Percentiles rank a stretch among this genome's conserved stretches.
These are phyloP conservation scores for Zanthoxylum bungeanum DNA, from an alignment of 345 rosid species.

Conservation along the genomic window DNA sequence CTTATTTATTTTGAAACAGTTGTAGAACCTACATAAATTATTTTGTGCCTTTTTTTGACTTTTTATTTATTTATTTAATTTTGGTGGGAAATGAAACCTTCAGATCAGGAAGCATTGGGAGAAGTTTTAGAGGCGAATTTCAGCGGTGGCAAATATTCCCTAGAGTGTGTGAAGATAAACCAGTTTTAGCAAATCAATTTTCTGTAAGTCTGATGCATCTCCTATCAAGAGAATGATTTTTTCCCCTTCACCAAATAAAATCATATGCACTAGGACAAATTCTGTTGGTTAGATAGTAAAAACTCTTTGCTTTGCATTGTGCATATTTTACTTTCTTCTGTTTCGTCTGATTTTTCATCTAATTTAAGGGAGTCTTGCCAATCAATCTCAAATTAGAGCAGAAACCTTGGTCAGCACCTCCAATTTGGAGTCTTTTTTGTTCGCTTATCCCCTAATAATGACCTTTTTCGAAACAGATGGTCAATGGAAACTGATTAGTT, in stretches of 20 bases:
- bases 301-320: not conserved
- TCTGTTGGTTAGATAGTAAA: not conserved
- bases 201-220: conserved; percentile 63
- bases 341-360: not conserved
- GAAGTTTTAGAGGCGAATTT: conserved; percentile 90
- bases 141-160: conserved; percentile 84
- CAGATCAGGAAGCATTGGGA: conserved; percentile 91
- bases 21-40: not conserved
- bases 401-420: not conserved
- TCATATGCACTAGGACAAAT: not conserved
- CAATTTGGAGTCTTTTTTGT: not conserved
- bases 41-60: conserved; percentile 2
- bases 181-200: conserved; percentile 85
- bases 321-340: not conserved
- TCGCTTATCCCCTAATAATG: not conserved
- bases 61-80: not conserved
- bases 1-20: not conserved
- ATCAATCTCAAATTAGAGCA: not conserved
- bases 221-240: not conserved
- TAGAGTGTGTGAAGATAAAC: conserved; percentile 64
- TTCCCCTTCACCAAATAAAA: not conserved
- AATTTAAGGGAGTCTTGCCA: not conserved
- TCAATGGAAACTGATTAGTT: not conserved
- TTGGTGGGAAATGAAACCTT: not conserved
- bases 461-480: not conserved